These are phyloP conservation scores for Bolboschoenus planiculmis DNA, from an alignment of 176 grass and related monocot genomes.

Conservation along the genomic window DNA sequence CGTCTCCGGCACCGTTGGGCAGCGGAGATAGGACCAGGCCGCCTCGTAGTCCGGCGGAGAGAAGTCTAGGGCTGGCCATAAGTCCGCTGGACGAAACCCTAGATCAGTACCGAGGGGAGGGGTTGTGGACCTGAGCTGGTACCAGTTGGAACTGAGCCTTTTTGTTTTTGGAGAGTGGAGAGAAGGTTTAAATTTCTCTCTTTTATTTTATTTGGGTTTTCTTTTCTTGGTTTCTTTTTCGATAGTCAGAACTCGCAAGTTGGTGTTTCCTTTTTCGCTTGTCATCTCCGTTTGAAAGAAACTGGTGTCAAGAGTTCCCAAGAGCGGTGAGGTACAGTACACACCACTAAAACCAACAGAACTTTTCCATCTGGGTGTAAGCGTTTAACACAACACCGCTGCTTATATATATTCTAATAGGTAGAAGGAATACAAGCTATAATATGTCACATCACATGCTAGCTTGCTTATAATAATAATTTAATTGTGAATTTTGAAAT, in stretches of 20 bases:
- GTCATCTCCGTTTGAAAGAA: neutral
- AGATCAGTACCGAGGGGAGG: slow-evolving; percentile 30
- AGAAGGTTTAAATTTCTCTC: slow-evolving; percentile 23
- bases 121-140: neutral
- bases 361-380: too few species aligned
- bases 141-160: slow-evolving; percentile 20
- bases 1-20: slow-evolving; percentile 26
- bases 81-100: slow-evolving; percentile 35
- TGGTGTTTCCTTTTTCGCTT: neutral
- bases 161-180: slow-evolving; percentile 36
- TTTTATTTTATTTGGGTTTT: neutral
- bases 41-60: neutral
- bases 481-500: too few species aligned
- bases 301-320: neutral
- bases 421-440: neutral
- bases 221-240: neutral
- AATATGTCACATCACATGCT: too few species aligned
- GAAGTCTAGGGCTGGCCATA: slow-evolving; percentile 63
- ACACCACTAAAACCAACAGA: too few species aligned
- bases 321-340: too few species aligned
- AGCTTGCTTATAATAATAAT: too few species aligned
- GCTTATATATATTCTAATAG: neutral
- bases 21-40: neutral
- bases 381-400: neutral
- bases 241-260: neutral